Conservation (phyloP, 2,329 filamentous ascomycete species). For the Davidsoniella eucalypti region DNA sequence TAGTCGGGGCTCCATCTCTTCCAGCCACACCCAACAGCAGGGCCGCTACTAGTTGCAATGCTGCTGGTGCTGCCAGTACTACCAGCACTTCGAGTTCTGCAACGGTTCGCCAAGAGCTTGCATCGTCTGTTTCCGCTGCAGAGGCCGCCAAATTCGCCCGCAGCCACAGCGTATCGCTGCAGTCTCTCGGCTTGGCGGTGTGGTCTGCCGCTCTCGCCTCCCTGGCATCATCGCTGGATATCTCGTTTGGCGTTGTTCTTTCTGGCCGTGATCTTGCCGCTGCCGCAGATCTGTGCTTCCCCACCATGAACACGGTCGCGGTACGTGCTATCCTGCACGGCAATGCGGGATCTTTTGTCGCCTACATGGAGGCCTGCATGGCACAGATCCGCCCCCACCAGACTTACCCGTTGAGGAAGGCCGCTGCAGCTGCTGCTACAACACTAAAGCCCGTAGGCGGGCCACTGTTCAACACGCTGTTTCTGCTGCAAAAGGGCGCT, state of each 20-base stretch:
- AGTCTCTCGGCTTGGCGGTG: conserved; percentile 27
- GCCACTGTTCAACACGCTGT: conserved; percentile 37
- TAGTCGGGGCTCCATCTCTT: not conserved
- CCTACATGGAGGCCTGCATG: conserved; percentile 57
- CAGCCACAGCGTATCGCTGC: conserved; percentile 1
- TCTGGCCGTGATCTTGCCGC: conserved; percentile 67
- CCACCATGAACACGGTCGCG: conserved; percentile 81
- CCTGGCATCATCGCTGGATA: conserved; percentile 47
- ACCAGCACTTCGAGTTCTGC: too few species aligned
- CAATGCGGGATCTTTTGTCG: conserved; percentile 44
- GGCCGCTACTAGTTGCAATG: too few species aligned
- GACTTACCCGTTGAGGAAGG: conserved; percentile 59
- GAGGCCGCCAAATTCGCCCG: conserved; percentile 20
- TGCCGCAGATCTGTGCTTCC: conserved; percentile 56
- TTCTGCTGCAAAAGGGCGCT: conserved; percentile 28
- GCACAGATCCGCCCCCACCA: conserved; percentile 52
- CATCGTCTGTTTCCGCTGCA: conserved; percentile 22
- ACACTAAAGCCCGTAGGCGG: conserved; percentile 19
- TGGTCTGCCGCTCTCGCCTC: conserved; percentile 58
- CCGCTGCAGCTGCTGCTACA: conserved; percentile 27
- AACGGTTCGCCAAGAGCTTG: not conserved
- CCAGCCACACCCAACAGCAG: too few species aligned
- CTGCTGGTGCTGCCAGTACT: not conserved
- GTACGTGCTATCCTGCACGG: conserved; percentile 60
- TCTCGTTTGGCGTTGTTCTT: conserved; percentile 68